Base-by-base conservation (phyloP, 148 eudicot genomes). In the Nepenthes mirabilis region DNA sequence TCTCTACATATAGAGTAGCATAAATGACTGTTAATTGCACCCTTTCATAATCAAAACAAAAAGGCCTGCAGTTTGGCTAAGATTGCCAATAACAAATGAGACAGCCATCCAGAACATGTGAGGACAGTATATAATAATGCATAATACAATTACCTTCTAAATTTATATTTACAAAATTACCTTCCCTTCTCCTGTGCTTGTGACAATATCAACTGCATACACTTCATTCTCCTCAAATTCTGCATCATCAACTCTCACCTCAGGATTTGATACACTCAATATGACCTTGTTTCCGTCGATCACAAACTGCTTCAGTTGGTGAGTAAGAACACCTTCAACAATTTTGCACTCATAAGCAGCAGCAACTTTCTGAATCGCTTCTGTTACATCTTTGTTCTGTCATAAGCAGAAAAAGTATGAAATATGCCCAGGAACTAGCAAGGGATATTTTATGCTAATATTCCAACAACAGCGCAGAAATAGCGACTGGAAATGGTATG, bases 201-300 rank as follows among this genome's bases (percentile, higher is more conserved):
- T 78, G 34, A 85, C 81, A 34, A 90, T 83, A 75, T 90, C 94
- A 60, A 90, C 62, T 45, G 84, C 74, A 72, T 90, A 90, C 9
- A 90, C 90, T 71, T 90, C 97, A 63, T 90, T 90, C 74, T 90
- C 97, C 71, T 90, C 97, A 72, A 90, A 90, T 67, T 86, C 97
- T 50, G 90, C 86, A 65, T 90, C 94, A 62, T 90, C 97, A 58
- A 90, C 97, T 77, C 82, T 75, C 54, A 79, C 77, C 4, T 86
- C 94, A 45, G 97, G 90, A 67, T 56, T 80, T 33, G 93, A 47
- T 5, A 83, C 86, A 67, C 80, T 83, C 72, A 90, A 72, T 23
- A 90, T 79, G n/a, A 83, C 97, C 72, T 90, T 90, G 81, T 90
- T 90, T 43, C 94, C 97, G 70, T 90, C 97, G 68, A 90, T 90